phyloP scores from a whole-genome alignment of 805 yeast genomes.

The Candida argentea region DNA sequence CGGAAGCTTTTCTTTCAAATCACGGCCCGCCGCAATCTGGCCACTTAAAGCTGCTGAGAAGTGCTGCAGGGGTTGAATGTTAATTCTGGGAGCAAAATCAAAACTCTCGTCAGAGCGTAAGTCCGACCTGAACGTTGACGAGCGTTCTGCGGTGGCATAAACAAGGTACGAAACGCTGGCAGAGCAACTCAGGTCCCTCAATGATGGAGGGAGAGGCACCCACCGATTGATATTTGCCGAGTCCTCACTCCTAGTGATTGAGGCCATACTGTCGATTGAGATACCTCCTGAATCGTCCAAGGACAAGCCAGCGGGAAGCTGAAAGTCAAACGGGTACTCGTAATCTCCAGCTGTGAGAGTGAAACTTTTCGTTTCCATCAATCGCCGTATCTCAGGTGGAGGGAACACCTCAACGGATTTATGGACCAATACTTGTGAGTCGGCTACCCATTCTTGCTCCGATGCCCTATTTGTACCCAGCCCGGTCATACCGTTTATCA shows the following conservation, averaged over 20 bases:
- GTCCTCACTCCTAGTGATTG: neutral
- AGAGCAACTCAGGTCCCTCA: constrained; percentile 20
- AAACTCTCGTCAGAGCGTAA: constrained; percentile 40
- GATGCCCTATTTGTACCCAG: too few species aligned
- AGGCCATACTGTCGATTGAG: constrained; percentile 20
- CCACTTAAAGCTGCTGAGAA: too few species aligned
- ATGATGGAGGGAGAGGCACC: constrained; percentile 24
- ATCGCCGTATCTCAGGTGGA: constrained; percentile 36
- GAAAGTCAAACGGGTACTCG: constrained; percentile 37
- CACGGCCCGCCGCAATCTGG: too few species aligned
- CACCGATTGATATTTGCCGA: constrained; percentile 14
- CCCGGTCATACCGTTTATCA: too few species aligned
- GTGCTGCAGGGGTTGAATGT: too few species aligned
- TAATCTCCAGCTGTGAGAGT: constrained; percentile 43
- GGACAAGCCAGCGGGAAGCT: constrained; percentile 31
- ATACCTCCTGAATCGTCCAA: constrained; percentile 28
- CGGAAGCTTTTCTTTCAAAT: too few species aligned
- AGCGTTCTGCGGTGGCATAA: constrained; percentile 49
- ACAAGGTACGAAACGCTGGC: constrained; percentile 43
- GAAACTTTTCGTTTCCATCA: constrained; percentile 32
- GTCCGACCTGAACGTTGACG: constrained; percentile 39
- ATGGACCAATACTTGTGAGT: too few species aligned
- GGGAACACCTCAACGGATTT: too few species aligned
- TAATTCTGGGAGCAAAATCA: constrained; percentile 47
- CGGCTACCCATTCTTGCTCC: too few species aligned